These are phyloP conservation scores for Heliocybe sulcata DNA, from an alignment of 1,284 basidiomycete genomes.

Conservation along the genomic window DNA sequence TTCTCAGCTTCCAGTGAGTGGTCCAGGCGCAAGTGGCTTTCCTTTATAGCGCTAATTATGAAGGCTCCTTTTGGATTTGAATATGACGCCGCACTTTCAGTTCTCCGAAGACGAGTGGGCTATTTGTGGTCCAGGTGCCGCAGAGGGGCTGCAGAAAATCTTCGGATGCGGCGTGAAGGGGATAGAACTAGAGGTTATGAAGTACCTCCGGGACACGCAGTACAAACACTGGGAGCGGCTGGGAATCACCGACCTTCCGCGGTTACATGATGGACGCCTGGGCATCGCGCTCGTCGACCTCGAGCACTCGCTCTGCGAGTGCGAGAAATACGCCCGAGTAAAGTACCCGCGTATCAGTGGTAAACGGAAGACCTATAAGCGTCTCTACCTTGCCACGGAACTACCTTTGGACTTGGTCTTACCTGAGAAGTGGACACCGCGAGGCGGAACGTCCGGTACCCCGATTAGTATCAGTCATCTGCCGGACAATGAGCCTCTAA, in stretches of 20 bases:
- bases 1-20: constrained; percentile 32
- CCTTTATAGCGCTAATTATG: not conserved
- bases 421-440: constrained; percentile 22
- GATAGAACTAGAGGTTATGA: constrained; percentile 27
- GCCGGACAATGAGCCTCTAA: constrained; percentile 11
- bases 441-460: constrained; percentile 9
- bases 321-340: constrained; percentile 32
- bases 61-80: constrained; percentile 34
- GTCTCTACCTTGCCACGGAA: constrained; percentile 10
- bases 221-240: constrained; percentile 27
- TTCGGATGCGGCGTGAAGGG: constrained; percentile 26
- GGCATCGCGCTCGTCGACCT: constrained; percentile 30
- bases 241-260: constrained; percentile 19
- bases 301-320: constrained; percentile 39
- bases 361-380: constrained; percentile 16
- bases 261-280: constrained; percentile 14
- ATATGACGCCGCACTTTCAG: constrained; percentile 30
- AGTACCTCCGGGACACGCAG: constrained; percentile 29
- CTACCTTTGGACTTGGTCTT: constrained; percentile 17
- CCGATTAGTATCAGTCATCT: constrained; percentile 11
- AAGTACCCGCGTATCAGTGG: constrained; percentile 21
- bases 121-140: constrained; percentile 31
- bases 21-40: not conserved
- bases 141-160: constrained; percentile 31
- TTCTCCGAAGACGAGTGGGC: constrained; percentile 34